These are phyloP conservation scores for Phoenix dactylifera DNA, from an alignment of 176 grass and related monocot species.

Conservation along the genomic window DNA sequence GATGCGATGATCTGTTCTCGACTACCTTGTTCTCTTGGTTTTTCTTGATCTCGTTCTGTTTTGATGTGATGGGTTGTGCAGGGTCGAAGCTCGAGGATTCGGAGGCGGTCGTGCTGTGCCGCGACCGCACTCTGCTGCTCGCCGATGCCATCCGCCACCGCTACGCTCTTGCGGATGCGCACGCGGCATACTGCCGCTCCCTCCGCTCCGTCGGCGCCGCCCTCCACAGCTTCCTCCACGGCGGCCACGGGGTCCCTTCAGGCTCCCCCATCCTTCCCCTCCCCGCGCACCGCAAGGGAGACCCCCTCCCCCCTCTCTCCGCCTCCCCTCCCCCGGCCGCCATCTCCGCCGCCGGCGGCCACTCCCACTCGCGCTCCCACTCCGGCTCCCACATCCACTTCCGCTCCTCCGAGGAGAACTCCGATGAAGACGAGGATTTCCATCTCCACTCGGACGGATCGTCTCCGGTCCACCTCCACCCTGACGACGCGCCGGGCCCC, in stretches of 20 bases:
- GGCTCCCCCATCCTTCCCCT: constrained; percentile 52
- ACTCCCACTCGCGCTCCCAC: neutral
- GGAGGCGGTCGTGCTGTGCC: constrained; percentile 61
- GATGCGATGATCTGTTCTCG: neutral
- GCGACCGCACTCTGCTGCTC: constrained; percentile 37
- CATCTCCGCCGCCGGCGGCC: neutral
- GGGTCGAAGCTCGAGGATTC: constrained; percentile 73
- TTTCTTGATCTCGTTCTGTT: neutral
- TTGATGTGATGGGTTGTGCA: constrained; percentile 66
- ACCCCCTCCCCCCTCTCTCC: constrained; percentile 36
- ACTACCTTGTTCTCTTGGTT: neutral
- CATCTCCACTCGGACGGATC: constrained; percentile 1
- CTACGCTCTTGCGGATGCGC: constrained; percentile 77
- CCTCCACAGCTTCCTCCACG: constrained; percentile 50
- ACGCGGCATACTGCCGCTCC: constrained; percentile 58
- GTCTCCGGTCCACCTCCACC: constrained; percentile 5
- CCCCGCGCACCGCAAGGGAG: constrained; percentile 55
- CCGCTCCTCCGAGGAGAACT: constrained; percentile 2
- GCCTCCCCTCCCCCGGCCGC: constrained; percentile 1
- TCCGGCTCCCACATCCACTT: constrained; percentile 25
- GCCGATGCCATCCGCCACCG: constrained; percentile 60
- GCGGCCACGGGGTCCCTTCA: constrained; percentile 26
- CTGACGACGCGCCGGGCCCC: neutral
- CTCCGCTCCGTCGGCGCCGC: constrained; percentile 34
- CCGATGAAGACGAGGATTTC: neutral